Percentiles rank a stretch among this genome's conserved stretches.
phyloP scores from a whole-genome alignment of 108 stramenopile species.

The Nitzschia sp. region DNA sequence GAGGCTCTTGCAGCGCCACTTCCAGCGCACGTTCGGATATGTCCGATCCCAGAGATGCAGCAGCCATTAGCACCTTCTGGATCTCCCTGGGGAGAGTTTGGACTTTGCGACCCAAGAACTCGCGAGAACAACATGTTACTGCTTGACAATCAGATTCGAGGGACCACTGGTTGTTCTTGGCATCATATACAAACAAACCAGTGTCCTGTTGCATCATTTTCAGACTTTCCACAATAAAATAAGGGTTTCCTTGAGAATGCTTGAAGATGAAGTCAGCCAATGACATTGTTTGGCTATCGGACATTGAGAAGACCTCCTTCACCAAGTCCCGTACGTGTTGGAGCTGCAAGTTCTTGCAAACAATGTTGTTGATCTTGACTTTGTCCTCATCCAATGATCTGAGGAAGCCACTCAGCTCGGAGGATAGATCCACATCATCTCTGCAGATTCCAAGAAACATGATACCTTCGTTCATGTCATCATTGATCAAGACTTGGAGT shows the following conservation, averaged over 20 bases:
- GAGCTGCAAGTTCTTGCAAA: slow-evolving; percentile 1
- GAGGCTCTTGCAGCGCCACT: slow-evolving; percentile 10
- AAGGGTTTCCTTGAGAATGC: slow-evolving; percentile 41
- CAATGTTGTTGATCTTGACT: slow-evolving; percentile 14
- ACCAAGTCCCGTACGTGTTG: slow-evolving; percentile 11
- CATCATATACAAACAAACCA: slow-evolving; percentile 13
- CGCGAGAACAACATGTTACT: neutral
- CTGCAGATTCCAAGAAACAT: slow-evolving; percentile 23
- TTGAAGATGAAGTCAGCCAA: slow-evolving; percentile 15
- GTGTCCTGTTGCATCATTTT: slow-evolving; percentile 21
- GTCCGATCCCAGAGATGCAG: slow-evolving; percentile 35
- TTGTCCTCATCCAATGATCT: slow-evolving; percentile 4
- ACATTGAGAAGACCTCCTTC: slow-evolving; percentile 13
- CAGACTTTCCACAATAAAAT: slow-evolving; percentile 38
- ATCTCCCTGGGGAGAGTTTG: slow-evolving; percentile 19
- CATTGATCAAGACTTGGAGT: slow-evolving; percentile 11
- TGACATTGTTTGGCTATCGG: neutral
- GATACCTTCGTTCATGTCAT: slow-evolving; percentile 18
- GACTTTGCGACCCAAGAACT: slow-evolving; percentile 7
- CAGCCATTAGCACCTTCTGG: slow-evolving; percentile 37
- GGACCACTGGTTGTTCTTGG: slow-evolving; percentile 6
- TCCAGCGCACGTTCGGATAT: slow-evolving; percentile 14
- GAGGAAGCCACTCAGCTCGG: slow-evolving; percentile 1
- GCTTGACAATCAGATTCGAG: neutral
- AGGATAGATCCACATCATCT: slow-evolving; percentile 13